phyloP scores from a whole-genome alignment of 2,329 filamentous ascomycete genomes.

The Magnaporthales sp. region DNA sequence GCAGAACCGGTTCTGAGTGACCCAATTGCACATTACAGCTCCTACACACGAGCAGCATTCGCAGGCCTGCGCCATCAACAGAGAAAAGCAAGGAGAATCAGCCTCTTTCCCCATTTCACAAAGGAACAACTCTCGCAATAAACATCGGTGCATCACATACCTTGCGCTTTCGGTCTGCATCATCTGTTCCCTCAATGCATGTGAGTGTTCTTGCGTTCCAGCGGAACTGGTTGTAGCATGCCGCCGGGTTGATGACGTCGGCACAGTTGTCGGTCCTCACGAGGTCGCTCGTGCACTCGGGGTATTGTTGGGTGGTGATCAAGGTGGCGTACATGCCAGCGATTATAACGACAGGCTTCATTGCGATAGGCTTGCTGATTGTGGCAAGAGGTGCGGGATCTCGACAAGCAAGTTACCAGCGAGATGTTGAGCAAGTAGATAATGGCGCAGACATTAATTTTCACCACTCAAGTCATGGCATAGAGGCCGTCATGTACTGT shows the following conservation, averaged over 20 bases:
- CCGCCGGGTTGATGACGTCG: slow-evolving; percentile 28
- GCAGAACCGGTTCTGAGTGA: slow-evolving; percentile 13
- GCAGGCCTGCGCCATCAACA: slow-evolving; percentile 21
- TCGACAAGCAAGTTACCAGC: background rate
- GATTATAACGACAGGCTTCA: background rate
- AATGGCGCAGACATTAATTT: background rate
- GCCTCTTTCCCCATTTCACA: background rate
- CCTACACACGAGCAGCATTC: slow-evolving; percentile 27
- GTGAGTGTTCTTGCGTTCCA: slow-evolving; percentile 21
- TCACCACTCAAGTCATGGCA: background rate
- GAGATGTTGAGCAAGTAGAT: background rate
- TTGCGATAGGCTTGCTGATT: background rate
- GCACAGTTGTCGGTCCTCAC: slow-evolving; percentile 26
- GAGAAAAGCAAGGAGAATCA: background rate
- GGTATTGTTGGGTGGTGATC: slow-evolving; percentile 15
- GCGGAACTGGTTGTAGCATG: slow-evolving; percentile 30
- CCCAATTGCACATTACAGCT: slow-evolving; percentile 26
- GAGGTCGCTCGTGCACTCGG: slow-evolving; percentile 24
- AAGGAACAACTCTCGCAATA: background rate
- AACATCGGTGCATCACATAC: slow-evolving; percentile 10
- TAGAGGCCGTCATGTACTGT: background rate
- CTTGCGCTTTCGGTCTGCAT: slow-evolving; percentile 23
- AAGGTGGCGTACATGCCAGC: slow-evolving; percentile 13
- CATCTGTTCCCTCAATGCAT: slow-evolving; percentile 25
- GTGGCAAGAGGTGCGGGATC: background rate